Base-by-base conservation (phyloP, 306 rosid genomes). In the Crataegus laevigata region DNA sequence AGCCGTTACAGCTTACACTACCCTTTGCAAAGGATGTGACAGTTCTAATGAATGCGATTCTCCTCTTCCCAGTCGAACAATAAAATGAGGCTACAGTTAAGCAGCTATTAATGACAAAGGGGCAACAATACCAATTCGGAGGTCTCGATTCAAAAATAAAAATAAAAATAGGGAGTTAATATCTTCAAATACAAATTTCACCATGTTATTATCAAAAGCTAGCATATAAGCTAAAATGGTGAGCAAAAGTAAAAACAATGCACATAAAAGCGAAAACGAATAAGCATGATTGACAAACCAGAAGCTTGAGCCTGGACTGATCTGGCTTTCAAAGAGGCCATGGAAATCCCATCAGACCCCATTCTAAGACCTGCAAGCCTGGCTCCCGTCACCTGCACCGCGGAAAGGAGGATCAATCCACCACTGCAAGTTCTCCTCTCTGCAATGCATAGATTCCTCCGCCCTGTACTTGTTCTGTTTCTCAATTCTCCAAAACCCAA, bases 271-370 rank as follows among this genome's bases (percentile, higher is more conserved):
- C 21, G 54, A 47, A 72, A 54, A 63, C 7, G 18, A 79, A 78
- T 32, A 64, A 68, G 8, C 50, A 76, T 19, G 25, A 45, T 60
- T 57, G 64, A 79, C 86, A 80, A 69, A 91, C 98, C 97, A 54
- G 96, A 82, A 83, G 97, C 85, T 30, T 79, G 90, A 68, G 87
- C 85, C 82, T 78, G 84, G 82, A 82, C 47, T 61, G 90, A 82
- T 86, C 89, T 87, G 73, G 85, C 65, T 75, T 85, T 93, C 57
- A 83, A 82, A 0, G 84, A 79, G 14, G 91, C 77, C 55, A 90
- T 82, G 77, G 86, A 81, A 83, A 86, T 74, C 85, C 83, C 81
- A 72, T 76, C 81, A 69, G 82, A 69, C 50, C 77, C 86, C n/a
- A 28, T 59, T 75, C 88, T 84, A 66, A 76, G 64, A 32, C 82